Base-by-base conservation (phyloP, 1,284 basidiomycete genomes). In the Puccinia hordei region DNA sequence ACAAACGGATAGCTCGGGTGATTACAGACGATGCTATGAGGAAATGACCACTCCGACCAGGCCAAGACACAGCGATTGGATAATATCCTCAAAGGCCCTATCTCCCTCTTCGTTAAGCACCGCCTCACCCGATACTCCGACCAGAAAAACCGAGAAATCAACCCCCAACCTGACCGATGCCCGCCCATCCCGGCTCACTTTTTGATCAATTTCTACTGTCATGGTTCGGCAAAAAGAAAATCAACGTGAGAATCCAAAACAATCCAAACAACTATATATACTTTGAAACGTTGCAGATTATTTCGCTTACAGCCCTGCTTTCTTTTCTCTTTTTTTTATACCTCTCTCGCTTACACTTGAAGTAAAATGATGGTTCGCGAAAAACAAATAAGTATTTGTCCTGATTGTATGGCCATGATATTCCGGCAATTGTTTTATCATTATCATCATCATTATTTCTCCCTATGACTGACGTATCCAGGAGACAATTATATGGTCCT, bases 51-150 rank as follows among this genome's bases (percentile, higher is more conserved):
- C 49, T 59, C 55, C 72, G 35, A 59, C 59, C 10, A 73, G 53
- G 51, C 44, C 53, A 33, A 73, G 72, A 38, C 22, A 53, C 33
- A 59, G 53, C n/a, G 72, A 44, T n/a, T 73, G 72, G 72, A 73
- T 38, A 22, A 22, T 73, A 57, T 73, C 55, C n/a, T 53, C 53
- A 3, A n/a, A 53, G 59, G 53, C 51, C 2, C 33, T 53, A 41
- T 59, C 72, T 73, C 53, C 72, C 41, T 41, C 72, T 10, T 73
- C 72, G 15, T 73, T n/a, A 19, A 57, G 33, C 51, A 22, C n/a
- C 5, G 72, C 55, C 8, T 59, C 41, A 17, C 72, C 72, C 15
- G 44, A 59, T 1, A 57, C 55, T 44, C 59, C 72, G 10, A 59
- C 66, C 24, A 69, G 49, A 69, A 69, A 69, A 24, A 1, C 27